Conservation (phyloP, 2,329 filamentous ascomycete species). For the Talaromyces sp. region DNA sequence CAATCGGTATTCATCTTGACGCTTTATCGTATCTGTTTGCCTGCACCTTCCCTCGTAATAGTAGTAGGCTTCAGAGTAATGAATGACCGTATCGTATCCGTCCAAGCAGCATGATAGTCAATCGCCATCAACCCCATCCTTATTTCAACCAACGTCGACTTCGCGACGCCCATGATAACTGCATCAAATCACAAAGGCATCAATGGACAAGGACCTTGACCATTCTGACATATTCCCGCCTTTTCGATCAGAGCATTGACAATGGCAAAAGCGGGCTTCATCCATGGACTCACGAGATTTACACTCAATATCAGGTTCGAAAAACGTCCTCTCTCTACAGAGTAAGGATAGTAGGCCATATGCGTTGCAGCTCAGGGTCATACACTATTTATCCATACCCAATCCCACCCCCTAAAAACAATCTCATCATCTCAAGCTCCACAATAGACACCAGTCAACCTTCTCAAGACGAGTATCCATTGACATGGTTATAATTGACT, state of each 20-base stretch:
- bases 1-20: not conserved
- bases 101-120: not conserved
- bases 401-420: no score
- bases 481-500: not conserved
- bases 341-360: no score
- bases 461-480: not conserved
- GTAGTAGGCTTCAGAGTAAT: not conserved
- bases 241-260: not conserved
- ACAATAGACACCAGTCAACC: not conserved
- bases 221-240: not conserved
- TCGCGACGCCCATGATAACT: not conserved
- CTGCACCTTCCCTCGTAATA: not conserved
- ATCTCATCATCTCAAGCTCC: not conserved
- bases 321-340: not conserved
- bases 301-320: not conserved
- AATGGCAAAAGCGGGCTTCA: not conserved
- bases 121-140: not conserved
- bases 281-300: not conserved
- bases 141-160: not conserved
- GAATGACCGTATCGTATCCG: not conserved
- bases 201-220: not conserved
- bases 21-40: not conserved
- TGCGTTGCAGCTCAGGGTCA: no score
- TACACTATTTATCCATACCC: no score
- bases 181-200: not conserved